Percentiles rank a stretch among this genome's conserved stretches.
Conservation (phyloP, 345 rosid species). For the Luvunga scandens region DNA sequence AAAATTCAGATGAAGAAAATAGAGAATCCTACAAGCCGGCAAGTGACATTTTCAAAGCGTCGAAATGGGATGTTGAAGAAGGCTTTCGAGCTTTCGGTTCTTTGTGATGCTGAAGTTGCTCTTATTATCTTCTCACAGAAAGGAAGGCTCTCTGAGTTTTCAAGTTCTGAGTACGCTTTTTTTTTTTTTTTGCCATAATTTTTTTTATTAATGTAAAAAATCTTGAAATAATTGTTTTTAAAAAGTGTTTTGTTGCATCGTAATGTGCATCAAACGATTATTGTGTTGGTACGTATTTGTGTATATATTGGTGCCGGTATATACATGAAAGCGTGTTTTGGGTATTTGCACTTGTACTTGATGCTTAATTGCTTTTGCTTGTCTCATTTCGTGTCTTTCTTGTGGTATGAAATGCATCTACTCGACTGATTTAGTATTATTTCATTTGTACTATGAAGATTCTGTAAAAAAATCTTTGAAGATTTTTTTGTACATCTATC, state of each 20-base stretch:
- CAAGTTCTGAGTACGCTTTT: constrained; percentile 43
- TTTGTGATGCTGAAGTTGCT: constrained; percentile 64
- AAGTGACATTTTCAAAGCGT: constrained; percentile 61
- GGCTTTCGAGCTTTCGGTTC: constrained; percentile 61
- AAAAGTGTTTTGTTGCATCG: neutral
- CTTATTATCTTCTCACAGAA: constrained; percentile 50
- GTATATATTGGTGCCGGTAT: neutral
- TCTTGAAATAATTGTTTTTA: neutral
- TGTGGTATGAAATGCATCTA: neutral
- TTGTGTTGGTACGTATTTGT: neutral
- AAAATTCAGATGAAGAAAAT: constrained; percentile 57
- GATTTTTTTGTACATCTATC: constrained; percentile 3
- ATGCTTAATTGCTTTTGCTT: neutral
- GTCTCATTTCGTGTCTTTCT: neutral
- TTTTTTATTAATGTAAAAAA: too few species aligned
- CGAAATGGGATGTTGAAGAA: constrained; percentile 58
- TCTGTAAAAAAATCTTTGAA: neutral
- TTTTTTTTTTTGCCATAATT: neutral
- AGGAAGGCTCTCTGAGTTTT: constrained; percentile 44
- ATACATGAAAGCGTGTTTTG: neutral
- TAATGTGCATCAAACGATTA: neutral
- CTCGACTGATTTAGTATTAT: neutral
- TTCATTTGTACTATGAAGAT: constrained; percentile 17
- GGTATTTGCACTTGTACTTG: neutral
- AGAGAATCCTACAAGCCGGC: constrained; percentile 54